Percentiles rank a stretch among this genome's conserved stretches.
Evolutionary conservation across 2,329 filamentous ascomycete genomes (phyloP).

Genomic region (Penicillium sp.): DNA sequence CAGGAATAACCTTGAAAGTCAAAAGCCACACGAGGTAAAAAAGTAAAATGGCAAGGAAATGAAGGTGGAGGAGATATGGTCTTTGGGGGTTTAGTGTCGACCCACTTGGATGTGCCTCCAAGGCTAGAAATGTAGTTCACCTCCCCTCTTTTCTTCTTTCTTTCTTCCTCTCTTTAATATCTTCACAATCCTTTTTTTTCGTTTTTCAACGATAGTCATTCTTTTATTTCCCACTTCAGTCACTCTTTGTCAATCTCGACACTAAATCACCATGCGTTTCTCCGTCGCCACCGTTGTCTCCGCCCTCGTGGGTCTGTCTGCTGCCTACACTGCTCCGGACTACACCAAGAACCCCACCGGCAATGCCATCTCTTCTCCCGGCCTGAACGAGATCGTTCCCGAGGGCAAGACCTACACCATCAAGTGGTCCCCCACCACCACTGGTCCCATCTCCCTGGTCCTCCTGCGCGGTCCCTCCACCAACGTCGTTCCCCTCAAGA

Average conservation of each 20-base stretch:
- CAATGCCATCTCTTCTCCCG: slow-evolving; percentile 56
- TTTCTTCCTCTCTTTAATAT: slow-evolving; percentile 19
- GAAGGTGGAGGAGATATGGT: background rate
- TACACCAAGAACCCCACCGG: slow-evolving; percentile 41
- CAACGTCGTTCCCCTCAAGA: slow-evolving; percentile 53
- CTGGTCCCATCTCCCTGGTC: slow-evolving; percentile 52
- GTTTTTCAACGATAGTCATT: slow-evolving; percentile 12
- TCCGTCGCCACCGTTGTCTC: slow-evolving; percentile 36
- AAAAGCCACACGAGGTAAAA: background rate
- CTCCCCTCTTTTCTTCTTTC: slow-evolving; percentile 12
- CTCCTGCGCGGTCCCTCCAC: slow-evolving; percentile 58
- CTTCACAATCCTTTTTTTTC: slow-evolving; percentile 18
- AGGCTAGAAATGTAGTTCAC: slow-evolving; percentile 12
- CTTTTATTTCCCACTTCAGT: slow-evolving; percentile 23
- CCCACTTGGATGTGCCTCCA: background rate
- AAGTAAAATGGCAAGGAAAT: background rate
- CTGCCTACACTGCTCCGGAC: slow-evolving; percentile 39
- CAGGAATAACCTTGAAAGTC: background rate
- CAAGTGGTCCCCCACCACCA: slow-evolving; percentile 52
- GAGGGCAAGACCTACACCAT: slow-evolving; percentile 57
- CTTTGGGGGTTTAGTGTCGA: background rate
- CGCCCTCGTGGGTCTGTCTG: slow-evolving; percentile 39
- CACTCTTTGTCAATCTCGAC: slow-evolving; percentile 24
- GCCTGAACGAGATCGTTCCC: slow-evolving; percentile 54
- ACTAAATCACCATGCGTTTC: slow-evolving; percentile 40